Evolutionary conservation across 257 asterid species (phyloP), one percentile per base, ranked within the genome.

Genomic region (Nemophila menziesii): DNA sequence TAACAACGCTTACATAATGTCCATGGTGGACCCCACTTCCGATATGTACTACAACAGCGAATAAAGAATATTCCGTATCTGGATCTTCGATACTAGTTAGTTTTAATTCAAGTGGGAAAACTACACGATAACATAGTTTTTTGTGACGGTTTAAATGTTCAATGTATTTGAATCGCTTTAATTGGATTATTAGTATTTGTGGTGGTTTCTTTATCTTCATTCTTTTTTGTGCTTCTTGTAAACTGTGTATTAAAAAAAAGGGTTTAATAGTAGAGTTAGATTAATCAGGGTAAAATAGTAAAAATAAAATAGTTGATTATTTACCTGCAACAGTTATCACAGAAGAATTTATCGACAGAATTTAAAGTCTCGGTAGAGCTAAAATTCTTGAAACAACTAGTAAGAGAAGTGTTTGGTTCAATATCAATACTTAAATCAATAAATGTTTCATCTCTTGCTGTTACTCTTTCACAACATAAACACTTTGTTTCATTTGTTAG

Each of bases 311-410:
- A 20, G 43, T 2, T 38, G 5, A 13, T 6, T 46, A 44, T 23
- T 59, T 65, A 78, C 95, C 95, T 84, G 79, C 93, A 74, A 57
- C 95, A 83, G 63, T 83, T 80, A 63, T 83, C 95, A 39, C 95
- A 83, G 48, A 83, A 83, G 55, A 84, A 84, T 62, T 84, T 84
- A 66, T 84, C 95, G 55, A 79, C 93, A 0, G 81, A 93, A 66
- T 80, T 80, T 51, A 84, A 63, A 45, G 94, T 86, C 65, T 86
- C 96, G 0, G 96, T 86, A 43, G 96, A 86, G 62, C 96, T 81
- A 55, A 86, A 86, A 46, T 86, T 86, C 71, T 81, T 81, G 65
- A 86, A 73, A 81, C 94, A 86, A 82, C 96, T 81, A n/a, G 94
- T 86, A 49, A 86, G 81, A 43, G 96, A 86, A 66, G 89, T 86